Evolutionary conservation across 2,329 filamentous ascomycete genomes (phyloP).

Genomic region (Monosporascus cannonballus): DNA sequence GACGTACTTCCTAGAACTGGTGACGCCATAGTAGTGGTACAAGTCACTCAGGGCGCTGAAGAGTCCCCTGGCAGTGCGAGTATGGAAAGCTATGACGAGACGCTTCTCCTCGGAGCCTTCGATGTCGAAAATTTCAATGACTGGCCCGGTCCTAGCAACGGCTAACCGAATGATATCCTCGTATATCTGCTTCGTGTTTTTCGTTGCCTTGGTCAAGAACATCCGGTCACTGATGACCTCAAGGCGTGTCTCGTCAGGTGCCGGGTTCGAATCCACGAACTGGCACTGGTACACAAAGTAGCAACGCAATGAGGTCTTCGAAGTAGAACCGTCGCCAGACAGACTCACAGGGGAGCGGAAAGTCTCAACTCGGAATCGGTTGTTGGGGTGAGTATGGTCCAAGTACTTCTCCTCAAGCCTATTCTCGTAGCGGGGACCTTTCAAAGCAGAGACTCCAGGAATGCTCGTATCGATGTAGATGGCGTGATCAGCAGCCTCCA

Average conservation of each 20-base stretch:
- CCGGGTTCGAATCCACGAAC: slow-evolving; percentile 72
- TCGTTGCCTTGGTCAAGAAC: slow-evolving; percentile 92
- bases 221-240: slow-evolving; percentile 89
- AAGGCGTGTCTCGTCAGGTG: slow-evolving; percentile 75
- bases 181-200: slow-evolving; percentile 94
- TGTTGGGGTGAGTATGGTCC: slow-evolving; percentile 65
- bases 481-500: slow-evolving; percentile 89
- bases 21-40: slow-evolving; percentile 98
- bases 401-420: slow-evolving; percentile 94
- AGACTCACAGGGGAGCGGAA: slow-evolving; percentile 87
- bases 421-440: slow-evolving; percentile 87
- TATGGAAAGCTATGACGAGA: slow-evolving; percentile 89
- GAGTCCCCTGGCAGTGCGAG: slow-evolving; percentile 82
- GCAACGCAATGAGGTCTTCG: slow-evolving; percentile 82
- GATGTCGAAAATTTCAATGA: slow-evolving; percentile 97
- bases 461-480: slow-evolving; percentile 98
- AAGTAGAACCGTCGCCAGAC: slow-evolving; percentile 52
- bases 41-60: slow-evolving; percentile 94
- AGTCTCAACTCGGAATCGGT: slow-evolving; percentile 89
- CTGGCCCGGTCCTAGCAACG: slow-evolving; percentile 79
- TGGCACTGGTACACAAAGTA: slow-evolving; percentile 98
- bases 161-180: slow-evolving; percentile 86
- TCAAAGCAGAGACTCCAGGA: slow-evolving; percentile 69
- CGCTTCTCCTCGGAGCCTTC: slow-evolving; percentile 88
- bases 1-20: slow-evolving; percentile 93